These are phyloP conservation scores for Tanacetum coccineum DNA, from an alignment of 129 eudicot genomes.

Conservation along the genomic window DNA sequence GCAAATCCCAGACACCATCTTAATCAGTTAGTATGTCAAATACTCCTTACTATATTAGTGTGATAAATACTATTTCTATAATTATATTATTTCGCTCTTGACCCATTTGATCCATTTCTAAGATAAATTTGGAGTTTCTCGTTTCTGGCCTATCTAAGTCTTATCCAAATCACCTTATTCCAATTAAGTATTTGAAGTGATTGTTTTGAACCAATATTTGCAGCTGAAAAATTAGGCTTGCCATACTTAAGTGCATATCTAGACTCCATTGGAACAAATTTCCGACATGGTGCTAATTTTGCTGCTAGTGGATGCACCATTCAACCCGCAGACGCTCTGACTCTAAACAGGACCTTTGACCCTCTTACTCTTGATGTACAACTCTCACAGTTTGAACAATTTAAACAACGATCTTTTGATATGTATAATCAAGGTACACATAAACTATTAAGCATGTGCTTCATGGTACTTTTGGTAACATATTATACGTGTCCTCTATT, in stretches of 20 bases:
- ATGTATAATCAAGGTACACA: constrained; percentile 38
- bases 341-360: constrained; percentile 37
- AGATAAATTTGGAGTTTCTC: not conserved
- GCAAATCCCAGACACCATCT: too few relatives aligned
- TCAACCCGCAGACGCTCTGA: constrained; percentile 43
- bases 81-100: too few relatives aligned
- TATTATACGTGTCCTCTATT: constrained; percentile 2
- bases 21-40: too few relatives aligned
- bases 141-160: not conserved
- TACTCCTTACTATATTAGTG: too few relatives aligned
- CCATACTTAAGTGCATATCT: constrained; percentile 56
- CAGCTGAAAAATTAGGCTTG: constrained; percentile 39
- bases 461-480: not conserved
- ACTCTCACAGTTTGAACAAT: constrained; percentile 46
- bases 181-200: constrained; percentile 6
- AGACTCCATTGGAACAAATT: constrained; percentile 47
- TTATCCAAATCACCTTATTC: not conserved
- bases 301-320: constrained; percentile 57
- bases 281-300: constrained; percentile 57
- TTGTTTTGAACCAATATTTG: constrained; percentile 24
- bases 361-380: constrained; percentile 55
- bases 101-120: too few relatives aligned
- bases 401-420: constrained; percentile 37
- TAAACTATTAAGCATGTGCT: not conserved
- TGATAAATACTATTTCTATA: too few relatives aligned